These are phyloP conservation scores for Calonectria leucothoes DNA, from an alignment of 2,329 filamentous ascomycete species.

Conservation along the genomic window DNA sequence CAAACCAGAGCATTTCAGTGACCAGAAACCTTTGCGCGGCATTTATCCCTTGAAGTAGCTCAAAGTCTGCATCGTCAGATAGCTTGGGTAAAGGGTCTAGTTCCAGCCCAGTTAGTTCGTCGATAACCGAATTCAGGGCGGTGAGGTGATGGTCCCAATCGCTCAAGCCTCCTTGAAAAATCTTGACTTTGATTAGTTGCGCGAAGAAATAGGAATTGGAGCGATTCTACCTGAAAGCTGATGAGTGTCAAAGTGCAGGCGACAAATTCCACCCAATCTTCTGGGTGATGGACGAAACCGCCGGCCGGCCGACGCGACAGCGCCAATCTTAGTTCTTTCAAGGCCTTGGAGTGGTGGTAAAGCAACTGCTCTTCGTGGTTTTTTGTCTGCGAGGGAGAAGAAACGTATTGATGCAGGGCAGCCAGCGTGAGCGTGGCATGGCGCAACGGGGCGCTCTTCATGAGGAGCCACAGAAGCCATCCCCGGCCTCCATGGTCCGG, in stretches of 20 bases:
- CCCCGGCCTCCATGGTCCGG: constrained; percentile 33
- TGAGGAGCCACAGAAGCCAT: constrained; percentile 39
- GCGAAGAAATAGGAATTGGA: rapidly evolving
- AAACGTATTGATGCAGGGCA: constrained; percentile 34
- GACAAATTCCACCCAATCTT: constrained; percentile 34
- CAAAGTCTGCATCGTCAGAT: not conserved
- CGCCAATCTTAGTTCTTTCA: constrained; percentile 31
- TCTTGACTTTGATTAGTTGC: not conserved
- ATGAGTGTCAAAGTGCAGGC: constrained; percentile 33
- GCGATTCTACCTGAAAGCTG: constrained; percentile 20
- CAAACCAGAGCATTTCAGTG: constrained; percentile 35
- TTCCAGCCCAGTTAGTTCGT: constrained; percentile 17
- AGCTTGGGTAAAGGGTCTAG: not conserved
- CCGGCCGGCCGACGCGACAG: constrained; percentile 1
- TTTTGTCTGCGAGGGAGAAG: constrained; percentile 15
- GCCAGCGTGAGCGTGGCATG: constrained; percentile 40
- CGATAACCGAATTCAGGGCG: constrained; percentile 24
- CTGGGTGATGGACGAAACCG: constrained; percentile 11
- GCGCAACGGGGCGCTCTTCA: constrained; percentile 33
- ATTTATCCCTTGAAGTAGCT: constrained; percentile 22
- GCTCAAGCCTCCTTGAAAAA: constrained; percentile 32
- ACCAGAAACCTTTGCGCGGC: constrained; percentile 33
- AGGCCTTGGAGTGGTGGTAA: constrained; percentile 35
- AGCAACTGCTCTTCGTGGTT: constrained; percentile 30
- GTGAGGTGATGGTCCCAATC: constrained; percentile 37